Base-by-base conservation (phyloP, 768 basidiomycete species). In the Lactarius sp. region DNA sequence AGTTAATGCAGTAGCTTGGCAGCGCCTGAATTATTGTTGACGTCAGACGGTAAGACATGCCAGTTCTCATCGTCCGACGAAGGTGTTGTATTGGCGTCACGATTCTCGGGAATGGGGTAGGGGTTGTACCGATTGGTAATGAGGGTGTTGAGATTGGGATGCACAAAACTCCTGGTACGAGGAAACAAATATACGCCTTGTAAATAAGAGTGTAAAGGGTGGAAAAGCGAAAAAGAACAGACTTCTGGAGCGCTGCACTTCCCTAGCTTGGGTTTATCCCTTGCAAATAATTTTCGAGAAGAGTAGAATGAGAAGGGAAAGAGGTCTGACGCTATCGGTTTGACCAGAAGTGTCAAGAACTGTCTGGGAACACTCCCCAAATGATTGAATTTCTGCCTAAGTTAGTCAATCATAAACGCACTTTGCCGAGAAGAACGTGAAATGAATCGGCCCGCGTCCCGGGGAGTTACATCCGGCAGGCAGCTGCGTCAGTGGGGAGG, bases 251-350 rank as follows among this genome's bases (percentile, higher is more conserved):
- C 22, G 2, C 22, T 27, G 44, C 67, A 70, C 49, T 54, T 67
- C 62, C 72, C 73, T 33, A 70, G 61, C 70, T 79, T 83, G 60
- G 70, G 66, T 69, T 83, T 85, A 71, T 77, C 79, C 58, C 80
- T 75, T 33, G 77, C 76, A 62, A 87, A 86, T 49, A 87, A 73
- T 75, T 80, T 85, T 77, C 82, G 85, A 51, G 12, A 36, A 13
- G 50, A 62, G 18, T 18, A 18, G 22, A n/a, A 47, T 27, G 37
- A 57, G 22, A 33, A 39, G 34, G 27, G 51, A 18, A 27, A 27
- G 27, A 27, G 2, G 2, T 27, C 27, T 2, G 22, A 27, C 22
- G 22, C 2, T 27, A 27, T 27, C 27, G 27, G 27, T 27, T 27
- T 27, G 27, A 27, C 27, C 2, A 27, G 22, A 27, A 27, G 22